Evolutionary conservation across 1,139 yeast species (phyloP).

Genomic region (Geotrichum citri-aurantii): DNA sequence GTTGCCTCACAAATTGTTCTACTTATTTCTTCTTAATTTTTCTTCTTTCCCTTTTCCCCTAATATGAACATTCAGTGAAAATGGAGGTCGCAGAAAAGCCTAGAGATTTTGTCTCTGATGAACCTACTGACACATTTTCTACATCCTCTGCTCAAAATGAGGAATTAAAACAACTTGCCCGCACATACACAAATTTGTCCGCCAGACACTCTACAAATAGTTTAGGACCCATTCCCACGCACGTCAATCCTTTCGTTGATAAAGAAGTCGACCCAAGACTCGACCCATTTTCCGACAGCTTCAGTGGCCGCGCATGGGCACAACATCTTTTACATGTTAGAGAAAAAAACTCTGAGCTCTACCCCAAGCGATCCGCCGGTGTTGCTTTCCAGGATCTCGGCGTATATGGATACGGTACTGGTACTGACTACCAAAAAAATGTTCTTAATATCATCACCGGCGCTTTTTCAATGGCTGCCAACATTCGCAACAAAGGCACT

Average conservation of each 20-base stretch:
- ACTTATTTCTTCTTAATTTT: constrained; percentile 28
- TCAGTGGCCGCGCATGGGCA: constrained; percentile 64
- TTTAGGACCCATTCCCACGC: background rate
- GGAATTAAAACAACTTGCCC: background rate
- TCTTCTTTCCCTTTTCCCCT: constrained; percentile 18
- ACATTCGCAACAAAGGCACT: constrained; percentile 22
- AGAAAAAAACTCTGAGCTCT: constrained; percentile 57
- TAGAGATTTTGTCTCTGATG: no score
- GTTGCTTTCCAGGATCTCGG: constrained; percentile 57
- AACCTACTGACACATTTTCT: no score
- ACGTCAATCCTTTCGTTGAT: constrained; percentile 14
- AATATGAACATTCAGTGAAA: no score
- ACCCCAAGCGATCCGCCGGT: constrained; percentile 53
- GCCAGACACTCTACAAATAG: no score
- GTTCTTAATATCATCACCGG: constrained; percentile 42
- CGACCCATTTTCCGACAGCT: constrained; percentile 52
- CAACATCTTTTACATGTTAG: constrained; percentile 55
- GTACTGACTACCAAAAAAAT: constrained; percentile 68
- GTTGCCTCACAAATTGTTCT: no score
- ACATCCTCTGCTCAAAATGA: background rate
- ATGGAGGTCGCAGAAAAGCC: no score
- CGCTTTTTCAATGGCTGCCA: background rate
- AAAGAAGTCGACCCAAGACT: constrained; percentile 27
- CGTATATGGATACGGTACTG: constrained; percentile 66
- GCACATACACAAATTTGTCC: background rate